Percentiles rank a stretch among this genome's conserved stretches.
phyloP scores from a whole-genome alignment of 352 stramenopile genomes.

The Phytopythium cucurbitacearum region DNA sequence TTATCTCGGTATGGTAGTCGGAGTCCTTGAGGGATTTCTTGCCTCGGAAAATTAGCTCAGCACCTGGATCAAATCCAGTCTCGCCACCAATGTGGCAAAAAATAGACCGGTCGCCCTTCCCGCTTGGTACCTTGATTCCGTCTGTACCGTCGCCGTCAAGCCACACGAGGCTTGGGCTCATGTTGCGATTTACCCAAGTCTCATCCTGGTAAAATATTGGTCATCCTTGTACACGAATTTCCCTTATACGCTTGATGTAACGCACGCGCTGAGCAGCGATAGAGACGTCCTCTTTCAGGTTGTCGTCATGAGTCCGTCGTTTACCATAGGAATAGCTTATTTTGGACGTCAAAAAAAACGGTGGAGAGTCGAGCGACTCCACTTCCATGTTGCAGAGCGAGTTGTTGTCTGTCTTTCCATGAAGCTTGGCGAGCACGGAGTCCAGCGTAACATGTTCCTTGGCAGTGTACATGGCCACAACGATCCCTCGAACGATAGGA shows the following conservation, averaged over 20 bases:
- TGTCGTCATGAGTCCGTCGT: conserved; percentile 5
- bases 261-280: conserved; percentile 9
- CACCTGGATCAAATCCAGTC: conserved; percentile 13
- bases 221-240: conserved; percentile 2
- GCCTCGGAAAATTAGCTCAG: conserved; percentile 17
- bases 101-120: conserved; percentile 16
- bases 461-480: conserved; percentile 7
- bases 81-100: conserved; percentile 14
- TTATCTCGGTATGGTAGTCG: conserved; percentile 29
- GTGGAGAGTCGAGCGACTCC: conserved; percentile 9
- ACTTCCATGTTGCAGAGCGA: conserved; percentile 2
- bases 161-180: conserved; percentile 10
- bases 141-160: conserved; percentile 9
- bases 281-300: conserved; percentile 2
- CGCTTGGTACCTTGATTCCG: conserved; percentile 12
- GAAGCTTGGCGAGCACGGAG: conserved; percentile 1
- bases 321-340: conserved; percentile 8
- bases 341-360: conserved; percentile 5
- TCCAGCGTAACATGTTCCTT: conserved; percentile 9
- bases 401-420: neutral
- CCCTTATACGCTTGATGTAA: conserved; percentile 6
- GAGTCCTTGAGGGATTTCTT: conserved; percentile 20
- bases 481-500: conserved; percentile 1
- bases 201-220: conserved; percentile 16
- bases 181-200: conserved; percentile 14